These are phyloP conservation scores for Mallotus japonicus DNA, from an alignment of 441 rosid genomes.

Conservation along the genomic window DNA sequence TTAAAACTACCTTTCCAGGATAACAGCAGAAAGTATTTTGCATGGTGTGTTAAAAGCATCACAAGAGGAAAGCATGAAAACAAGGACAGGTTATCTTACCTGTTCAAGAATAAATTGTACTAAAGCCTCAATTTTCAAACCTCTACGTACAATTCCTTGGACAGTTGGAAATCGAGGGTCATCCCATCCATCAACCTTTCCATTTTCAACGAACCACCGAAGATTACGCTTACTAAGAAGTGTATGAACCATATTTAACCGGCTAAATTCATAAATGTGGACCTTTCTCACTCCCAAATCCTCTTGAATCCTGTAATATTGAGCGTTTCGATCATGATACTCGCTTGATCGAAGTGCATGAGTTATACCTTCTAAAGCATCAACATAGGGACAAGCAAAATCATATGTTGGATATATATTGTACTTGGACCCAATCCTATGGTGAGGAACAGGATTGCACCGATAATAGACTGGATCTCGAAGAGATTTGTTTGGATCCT, in stretches of 20 bases:
- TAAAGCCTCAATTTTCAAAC: conserved; percentile 79
- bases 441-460: conserved; percentile 87
- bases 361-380: conserved; percentile 68
- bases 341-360: conserved; percentile 86
- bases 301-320: conserved; percentile 70
- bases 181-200: conserved; percentile 96
- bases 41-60: not conserved
- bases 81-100: conserved; percentile 35
- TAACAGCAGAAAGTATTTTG: not conserved
- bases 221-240: conserved; percentile 93
- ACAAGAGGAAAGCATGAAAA: not conserved
- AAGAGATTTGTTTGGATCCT: conserved; percentile 87
- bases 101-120: conserved; percentile 91
- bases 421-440: conserved; percentile 78
- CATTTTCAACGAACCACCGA: conserved; percentile 84
- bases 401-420: conserved; percentile 93
- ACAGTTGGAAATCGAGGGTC: conserved; percentile 99
- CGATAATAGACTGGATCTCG: conserved; percentile 94
- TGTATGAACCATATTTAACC: conserved; percentile 72
- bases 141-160: conserved; percentile 92
- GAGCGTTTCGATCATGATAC: conserved; percentile 85
- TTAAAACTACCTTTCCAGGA: not conserved
- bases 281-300: conserved; percentile 76
- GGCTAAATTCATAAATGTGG: conserved; percentile 72
- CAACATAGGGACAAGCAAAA: conserved; percentile 96